Base-by-base conservation (phyloP, 805 yeast species). In the Blastobotrys muscicola region DNA sequence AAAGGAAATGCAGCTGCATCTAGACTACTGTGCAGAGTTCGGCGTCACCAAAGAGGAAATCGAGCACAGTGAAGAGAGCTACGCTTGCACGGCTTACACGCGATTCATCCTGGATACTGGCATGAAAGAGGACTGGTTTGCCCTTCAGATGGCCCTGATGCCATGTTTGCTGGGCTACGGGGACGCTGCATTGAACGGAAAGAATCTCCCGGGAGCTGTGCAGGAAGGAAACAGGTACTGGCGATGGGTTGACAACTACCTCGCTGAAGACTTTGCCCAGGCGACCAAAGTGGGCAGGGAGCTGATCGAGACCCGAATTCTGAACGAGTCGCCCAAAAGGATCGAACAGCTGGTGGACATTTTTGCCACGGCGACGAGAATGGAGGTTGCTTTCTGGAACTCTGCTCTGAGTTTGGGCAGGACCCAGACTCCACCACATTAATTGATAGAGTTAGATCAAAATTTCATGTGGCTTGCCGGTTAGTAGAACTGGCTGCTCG, bases 121-220 rank as follows among this genome's bases (percentile, higher is more conserved):
- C 3, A 61, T 66, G 16, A 64, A 62, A 34, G 71, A 74, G 23
- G 80, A 80, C 56, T 80, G 80, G 74, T 58, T 79, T 29, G 83
- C 78, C 38, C 71, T 82, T 41, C 76, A 76, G 45, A 72, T 80
- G 6, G 84, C 90, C 0, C 60, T 82, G 43, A 74, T 85, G 6
- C 92, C 94, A 1, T 84, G 94, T 59, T 61, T 82, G 39, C 72
- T 78, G 56, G 94, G 94, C 1, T 82, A 82, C 57, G 68, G 72
- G 39, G 86, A 87, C 1, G 74, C 76, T 15, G 64, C 66, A 4
- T 56, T 67, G 3, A 58, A 64, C 3, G 60, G 65, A 8, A 52
- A 57, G 3, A 59, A 57, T 6, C 64, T 59, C 20, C 52, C 55
- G 1, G 38, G 41, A 13, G 41, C 57, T 14, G 46, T 47, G 8